A percentile compares a stretch with the other conserved stretches of the same genome.
Evolutionary conservation across 805 yeast genomes (phyloP).

Genomic region (Candida andamanensis): DNA sequence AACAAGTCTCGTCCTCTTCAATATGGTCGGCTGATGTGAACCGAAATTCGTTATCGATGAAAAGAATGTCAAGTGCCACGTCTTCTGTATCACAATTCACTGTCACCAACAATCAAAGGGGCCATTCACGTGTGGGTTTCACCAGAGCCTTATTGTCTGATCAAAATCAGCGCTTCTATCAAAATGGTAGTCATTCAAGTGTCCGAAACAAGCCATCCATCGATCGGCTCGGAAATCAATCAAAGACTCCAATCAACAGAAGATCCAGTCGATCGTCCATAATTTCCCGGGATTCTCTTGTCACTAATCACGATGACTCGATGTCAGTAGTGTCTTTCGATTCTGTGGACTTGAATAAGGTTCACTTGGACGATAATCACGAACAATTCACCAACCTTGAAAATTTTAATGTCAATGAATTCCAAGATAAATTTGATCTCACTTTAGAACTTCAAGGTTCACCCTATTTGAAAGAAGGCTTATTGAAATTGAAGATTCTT

Average conservation of each 20-base stretch:
- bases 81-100: slow-evolving; percentile 25
- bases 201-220: slow-evolving; percentile 22
- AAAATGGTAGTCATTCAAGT: slow-evolving; percentile 12
- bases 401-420: slow-evolving; percentile 35
- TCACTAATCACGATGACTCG: slow-evolving; percentile 21
- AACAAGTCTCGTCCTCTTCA: slow-evolving; percentile 28
- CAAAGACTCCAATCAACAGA: slow-evolving; percentile 16
- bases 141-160: slow-evolving; percentile 37
- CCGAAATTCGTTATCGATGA: slow-evolving; percentile 23
- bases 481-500: slow-evolving; percentile 40
- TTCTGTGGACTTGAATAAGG: slow-evolving; percentile 14
- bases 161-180: slow-evolving; percentile 17
- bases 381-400: slow-evolving; percentile 19
- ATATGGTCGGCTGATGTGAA: slow-evolving; percentile 34
- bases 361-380: slow-evolving; percentile 10
- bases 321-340: slow-evolving; percentile 35
- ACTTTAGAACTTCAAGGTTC: slow-evolving; percentile 65
- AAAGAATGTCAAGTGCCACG: slow-evolving; percentile 23
- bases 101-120: slow-evolving; percentile 11
- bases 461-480: slow-evolving; percentile 75
- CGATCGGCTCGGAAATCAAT: slow-evolving; percentile 13
- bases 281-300: slow-evolving; percentile 25
- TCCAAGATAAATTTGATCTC: slow-evolving; percentile 49
- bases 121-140: slow-evolving; percentile 29
- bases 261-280: slow-evolving; percentile 33